A percentile compares a stretch with the other conserved stretches of the same genome.
Evolutionary conservation across 176 grass and related monocot species (phyloP).

Genomic region (Triticum monococcum): DNA sequence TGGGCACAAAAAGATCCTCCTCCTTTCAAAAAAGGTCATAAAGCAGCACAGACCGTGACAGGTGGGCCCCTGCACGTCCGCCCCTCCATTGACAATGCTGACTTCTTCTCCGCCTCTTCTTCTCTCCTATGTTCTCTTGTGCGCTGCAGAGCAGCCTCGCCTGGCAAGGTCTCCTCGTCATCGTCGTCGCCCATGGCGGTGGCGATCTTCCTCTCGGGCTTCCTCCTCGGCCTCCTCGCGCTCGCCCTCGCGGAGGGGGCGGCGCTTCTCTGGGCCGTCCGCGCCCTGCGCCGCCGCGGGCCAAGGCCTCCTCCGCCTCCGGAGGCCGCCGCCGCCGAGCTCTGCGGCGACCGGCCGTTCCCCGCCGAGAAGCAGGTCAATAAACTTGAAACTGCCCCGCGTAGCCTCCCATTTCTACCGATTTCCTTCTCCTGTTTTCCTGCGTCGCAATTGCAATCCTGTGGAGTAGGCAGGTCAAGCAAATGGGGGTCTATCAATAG

Average conservation of each 20-base stretch:
- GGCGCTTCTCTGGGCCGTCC: constrained; percentile 29
- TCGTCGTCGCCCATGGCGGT: constrained; percentile 29
- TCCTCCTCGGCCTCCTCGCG: constrained; percentile 35
- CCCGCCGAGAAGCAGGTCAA: constrained; percentile 11
- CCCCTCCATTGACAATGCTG: background rate
- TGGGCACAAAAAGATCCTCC: too few relatives aligned
- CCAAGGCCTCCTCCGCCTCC: background rate
- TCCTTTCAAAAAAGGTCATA: too few relatives aligned
- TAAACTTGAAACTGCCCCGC: background rate
- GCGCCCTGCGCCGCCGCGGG: background rate
- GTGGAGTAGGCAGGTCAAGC: background rate
- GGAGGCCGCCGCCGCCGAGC: background rate
- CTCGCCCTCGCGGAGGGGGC: constrained; percentile 30
- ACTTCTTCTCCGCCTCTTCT: background rate
- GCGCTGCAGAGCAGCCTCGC: background rate
- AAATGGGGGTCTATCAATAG: background rate
- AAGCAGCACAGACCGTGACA: background rate
- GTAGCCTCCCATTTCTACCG: too few relatives aligned
- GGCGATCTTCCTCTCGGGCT: constrained; percentile 15
- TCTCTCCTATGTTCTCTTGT: background rate
- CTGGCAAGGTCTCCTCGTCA: background rate
- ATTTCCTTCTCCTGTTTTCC: background rate
- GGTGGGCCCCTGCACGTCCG: background rate
- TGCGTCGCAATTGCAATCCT: background rate
- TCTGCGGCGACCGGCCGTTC: background rate